Evolutionary conservation across 768 basidiomycete genomes (phyloP).

Genomic region (Boletus coccyginus): DNA sequence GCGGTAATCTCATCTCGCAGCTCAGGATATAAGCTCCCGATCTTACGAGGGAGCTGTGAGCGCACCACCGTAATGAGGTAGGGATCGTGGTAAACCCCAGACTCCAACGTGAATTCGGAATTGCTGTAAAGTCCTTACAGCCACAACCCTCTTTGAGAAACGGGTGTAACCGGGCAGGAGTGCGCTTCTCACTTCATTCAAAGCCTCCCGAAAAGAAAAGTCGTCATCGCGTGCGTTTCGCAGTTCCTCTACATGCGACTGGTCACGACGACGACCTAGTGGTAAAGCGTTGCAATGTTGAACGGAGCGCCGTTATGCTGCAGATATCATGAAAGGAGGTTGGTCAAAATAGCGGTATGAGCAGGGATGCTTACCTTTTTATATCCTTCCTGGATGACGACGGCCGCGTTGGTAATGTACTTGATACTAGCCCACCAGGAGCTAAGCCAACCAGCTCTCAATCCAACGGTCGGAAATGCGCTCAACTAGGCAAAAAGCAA

Average conservation of each 20-base stretch:
- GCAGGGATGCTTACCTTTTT: too few species aligned
- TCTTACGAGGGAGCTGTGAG: conserved; percentile 34
- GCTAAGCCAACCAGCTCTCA: conserved; percentile 16
- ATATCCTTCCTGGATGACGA: too few species aligned
- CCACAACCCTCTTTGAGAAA: background rate
- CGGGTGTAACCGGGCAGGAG: too few species aligned
- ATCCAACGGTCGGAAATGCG: conserved; percentile 29
- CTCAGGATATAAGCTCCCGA: conserved; percentile 37
- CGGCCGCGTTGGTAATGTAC: conserved; percentile 15
- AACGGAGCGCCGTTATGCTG: conserved; percentile 29
- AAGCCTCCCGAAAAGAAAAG: conserved; percentile 33
- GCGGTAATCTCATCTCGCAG: conserved; percentile 45
- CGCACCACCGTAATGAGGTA: conserved; percentile 31
- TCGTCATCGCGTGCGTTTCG: conserved; percentile 36
- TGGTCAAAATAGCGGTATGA: too few species aligned
- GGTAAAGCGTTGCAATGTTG: conserved; percentile 26
- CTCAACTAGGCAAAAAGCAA: conserved; percentile 14
- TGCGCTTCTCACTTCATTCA: conserved; percentile 29
- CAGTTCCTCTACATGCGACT: conserved; percentile 36
- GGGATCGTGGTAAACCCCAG: conserved; percentile 22
- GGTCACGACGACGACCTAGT: conserved; percentile 40
- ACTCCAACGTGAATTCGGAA: conserved; percentile 35
- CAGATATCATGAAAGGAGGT: too few species aligned
- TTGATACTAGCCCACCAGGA: conserved; percentile 25
- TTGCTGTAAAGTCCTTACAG: conserved; percentile 36